phyloP scores from a whole-genome alignment of 768 basidiomycete species.

The Hypsizygus marmoreus region DNA sequence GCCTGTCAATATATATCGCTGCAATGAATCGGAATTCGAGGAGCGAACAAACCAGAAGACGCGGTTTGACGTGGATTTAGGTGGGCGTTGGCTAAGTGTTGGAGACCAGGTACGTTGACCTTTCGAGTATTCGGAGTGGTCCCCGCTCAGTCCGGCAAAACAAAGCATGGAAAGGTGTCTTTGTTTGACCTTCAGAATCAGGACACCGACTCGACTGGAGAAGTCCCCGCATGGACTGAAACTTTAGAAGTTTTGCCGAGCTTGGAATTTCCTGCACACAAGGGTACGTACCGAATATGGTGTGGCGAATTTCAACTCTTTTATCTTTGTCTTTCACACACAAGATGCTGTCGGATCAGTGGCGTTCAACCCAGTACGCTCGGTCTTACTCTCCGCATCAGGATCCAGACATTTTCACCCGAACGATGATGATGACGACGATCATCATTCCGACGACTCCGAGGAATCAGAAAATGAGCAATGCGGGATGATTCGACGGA shows the following conservation, averaged over 20 bases:
- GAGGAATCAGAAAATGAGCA: constrained; percentile 21
- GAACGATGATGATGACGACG: constrained; percentile 18
- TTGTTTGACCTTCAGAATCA: constrained; percentile 53
- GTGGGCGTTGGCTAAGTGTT: constrained; percentile 61
- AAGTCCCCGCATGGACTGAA: constrained; percentile 1
- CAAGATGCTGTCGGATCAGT: constrained; percentile 79
- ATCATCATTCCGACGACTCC: constrained; percentile 27
- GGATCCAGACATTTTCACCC: constrained; percentile 75
- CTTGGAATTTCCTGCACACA: constrained; percentile 53
- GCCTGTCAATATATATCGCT: constrained; percentile 41
- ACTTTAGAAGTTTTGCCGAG: constrained; percentile 25
- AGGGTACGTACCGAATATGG: constrained; percentile 46
- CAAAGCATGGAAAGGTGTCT: constrained; percentile 58
- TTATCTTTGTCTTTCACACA: background rate
- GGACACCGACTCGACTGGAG: constrained; percentile 6
- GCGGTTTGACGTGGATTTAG: constrained; percentile 74
- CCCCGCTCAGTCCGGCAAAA: background rate
- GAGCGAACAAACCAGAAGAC: constrained; percentile 71
- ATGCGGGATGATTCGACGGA: constrained; percentile 6
- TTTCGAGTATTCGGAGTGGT: background rate
- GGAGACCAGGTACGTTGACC: constrained; percentile 67
- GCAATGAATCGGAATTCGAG: background rate
- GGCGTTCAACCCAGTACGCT: constrained; percentile 66
- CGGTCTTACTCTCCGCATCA: constrained; percentile 64
- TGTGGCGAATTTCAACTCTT: background rate